A percentile compares a stretch with the other conserved stretches of the same genome.
These are phyloP conservation scores for Panaeolus cyanescens DNA, from an alignment of 768 basidiomycete species.

Conservation along the genomic window DNA sequence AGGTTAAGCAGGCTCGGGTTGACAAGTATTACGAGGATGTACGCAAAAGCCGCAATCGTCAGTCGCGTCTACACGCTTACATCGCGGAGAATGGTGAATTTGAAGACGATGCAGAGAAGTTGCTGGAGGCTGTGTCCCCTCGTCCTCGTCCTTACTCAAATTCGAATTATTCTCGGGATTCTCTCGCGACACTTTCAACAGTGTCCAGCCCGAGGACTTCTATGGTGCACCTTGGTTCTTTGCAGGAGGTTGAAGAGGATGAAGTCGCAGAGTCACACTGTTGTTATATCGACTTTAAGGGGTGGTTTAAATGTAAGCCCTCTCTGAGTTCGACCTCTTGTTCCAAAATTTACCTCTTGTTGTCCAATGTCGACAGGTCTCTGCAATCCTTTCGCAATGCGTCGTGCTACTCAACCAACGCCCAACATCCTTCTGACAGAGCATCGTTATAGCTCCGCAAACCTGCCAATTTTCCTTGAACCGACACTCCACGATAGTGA, in stretches of 20 bases:
- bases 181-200: neutral
- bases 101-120: neutral
- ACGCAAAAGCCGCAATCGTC: neutral
- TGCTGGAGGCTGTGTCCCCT: neutral
- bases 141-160: neutral
- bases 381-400: neutral
- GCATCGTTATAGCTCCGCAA: neutral
- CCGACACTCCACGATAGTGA: neutral
- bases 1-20: neutral
- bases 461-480: neutral
- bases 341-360: neutral
- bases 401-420: neutral
- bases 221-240: neutral
- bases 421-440: neutral
- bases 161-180: neutral
- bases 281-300: neutral
- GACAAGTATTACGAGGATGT: neutral
- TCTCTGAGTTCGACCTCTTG: neutral
- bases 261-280: neutral
- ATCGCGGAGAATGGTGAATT: neutral
- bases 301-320: neutral
- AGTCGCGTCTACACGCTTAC: neutral
- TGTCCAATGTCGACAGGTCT: neutral
- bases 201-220: neutral
- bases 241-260: neutral